Evolutionary conservation across 306 rosid genomes (phyloP), one percentile per base, ranked within the genome.

Genomic region (Ceratonia siliqua): DNA sequence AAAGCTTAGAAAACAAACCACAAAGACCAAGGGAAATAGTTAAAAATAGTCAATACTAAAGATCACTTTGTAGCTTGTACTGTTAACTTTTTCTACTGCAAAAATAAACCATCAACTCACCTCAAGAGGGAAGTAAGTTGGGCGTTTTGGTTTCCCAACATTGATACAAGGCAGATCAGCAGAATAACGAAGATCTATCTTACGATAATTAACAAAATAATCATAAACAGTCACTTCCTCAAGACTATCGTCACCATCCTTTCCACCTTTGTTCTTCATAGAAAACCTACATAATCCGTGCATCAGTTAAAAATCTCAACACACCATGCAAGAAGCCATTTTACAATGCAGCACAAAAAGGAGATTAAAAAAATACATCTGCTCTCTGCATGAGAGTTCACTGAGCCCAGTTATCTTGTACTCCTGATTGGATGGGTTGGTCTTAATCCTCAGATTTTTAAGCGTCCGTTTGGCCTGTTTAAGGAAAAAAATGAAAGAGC

Each of bases 131-230:
- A 95, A 58, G 74, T 56, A 95, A 2, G 97, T 95, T 0, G 99
- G 99, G 6, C 92, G 83, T 74, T 95, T 92, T 0, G 99, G 96
- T 82, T 92, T 95, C 33, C 99, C 99, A 6, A 92, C 99, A 82
- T 95, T 95, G 10, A 95, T 76, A 57, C 99, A 95, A 0, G 99
- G 99, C 1, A 95, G 84, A 58, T 86, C 92, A 1, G 63, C 88
- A n/a, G 98, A 92, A 71, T 92, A 90, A 0, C 78, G 87, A 36
- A 92, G 72, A 3, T 81, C 78, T 15, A 92, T 92, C 25, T 85
- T 83, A 0, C 97, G 88, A 4, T 76, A 53, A 20, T 86, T 89
- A 14, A 87, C 96, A 74, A 92, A 95, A 59, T 95, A 95, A 41
- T 95, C 97, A 72, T 83, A 89, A 2, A 92, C 99, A 0, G 99